Conservation (phyloP, 371 early-diverging fungal genomes). For the Haplosporangium sp. region DNA sequence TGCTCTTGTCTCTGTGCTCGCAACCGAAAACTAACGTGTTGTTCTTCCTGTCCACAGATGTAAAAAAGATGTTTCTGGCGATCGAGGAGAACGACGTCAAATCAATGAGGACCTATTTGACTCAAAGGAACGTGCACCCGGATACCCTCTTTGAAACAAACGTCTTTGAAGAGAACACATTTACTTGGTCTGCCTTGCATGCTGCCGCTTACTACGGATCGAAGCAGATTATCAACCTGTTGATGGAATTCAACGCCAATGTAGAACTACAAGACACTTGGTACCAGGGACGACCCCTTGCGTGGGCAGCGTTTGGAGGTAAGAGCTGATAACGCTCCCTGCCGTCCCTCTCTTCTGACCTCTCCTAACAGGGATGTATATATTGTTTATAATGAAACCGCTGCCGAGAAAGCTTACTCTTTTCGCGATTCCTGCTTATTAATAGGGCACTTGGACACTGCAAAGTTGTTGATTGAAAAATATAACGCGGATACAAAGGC, state of each 20-base stretch:
- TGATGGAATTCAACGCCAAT: slow-evolving; percentile 81
- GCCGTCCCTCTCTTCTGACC: too few relatives aligned
- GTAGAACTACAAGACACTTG: slow-evolving; percentile 88
- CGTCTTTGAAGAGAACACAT: slow-evolving; percentile 69
- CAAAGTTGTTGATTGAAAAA: slow-evolving; percentile 68
- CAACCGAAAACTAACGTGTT: background rate
- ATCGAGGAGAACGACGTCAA: slow-evolving; percentile 49
- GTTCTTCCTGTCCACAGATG: slow-evolving; percentile 13
- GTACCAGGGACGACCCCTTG: slow-evolving; percentile 86
- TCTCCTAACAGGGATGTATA: too few relatives aligned
- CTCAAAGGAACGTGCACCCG: slow-evolving; percentile 57
- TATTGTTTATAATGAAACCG: background rate
- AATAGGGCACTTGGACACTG: slow-evolving; percentile 57
- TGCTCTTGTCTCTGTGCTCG: background rate
- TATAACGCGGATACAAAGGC: slow-evolving; percentile 75
- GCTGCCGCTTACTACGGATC: slow-evolving; percentile 88
- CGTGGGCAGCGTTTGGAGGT: slow-evolving; percentile 93
- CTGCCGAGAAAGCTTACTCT: too few relatives aligned
- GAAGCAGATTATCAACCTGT: slow-evolving; percentile 67
- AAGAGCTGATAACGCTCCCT: slow-evolving; percentile 13
- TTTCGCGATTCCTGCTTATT: background rate
- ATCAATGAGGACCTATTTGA: slow-evolving; percentile 22
- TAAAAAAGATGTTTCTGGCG: slow-evolving; percentile 42
- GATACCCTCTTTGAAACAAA: slow-evolving; percentile 67
- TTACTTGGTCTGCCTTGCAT: slow-evolving; percentile 91